A percentile compares a stretch with the other conserved stretches of the same genome.
These are phyloP conservation scores for Actinomortierella ambigua DNA, from an alignment of 371 early-diverging fungal genomes.

Conservation along the genomic window DNA sequence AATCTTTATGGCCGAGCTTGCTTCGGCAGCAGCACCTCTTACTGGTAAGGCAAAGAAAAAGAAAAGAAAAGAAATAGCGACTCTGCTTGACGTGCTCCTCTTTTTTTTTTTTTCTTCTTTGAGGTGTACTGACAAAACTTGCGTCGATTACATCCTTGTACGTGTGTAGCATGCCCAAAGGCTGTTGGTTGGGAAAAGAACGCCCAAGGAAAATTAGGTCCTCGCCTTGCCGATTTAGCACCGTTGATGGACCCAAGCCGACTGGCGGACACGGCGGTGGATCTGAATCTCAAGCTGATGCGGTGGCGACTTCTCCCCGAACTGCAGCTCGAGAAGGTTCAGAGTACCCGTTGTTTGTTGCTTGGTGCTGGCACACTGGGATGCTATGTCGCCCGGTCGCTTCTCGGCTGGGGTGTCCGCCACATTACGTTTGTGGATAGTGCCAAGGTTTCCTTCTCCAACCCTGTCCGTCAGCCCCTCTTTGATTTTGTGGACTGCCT, in stretches of 20 bases:
- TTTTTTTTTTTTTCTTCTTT: background rate
- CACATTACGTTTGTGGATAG: slow-evolving; percentile 94
- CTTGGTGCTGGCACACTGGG: slow-evolving; percentile 97
- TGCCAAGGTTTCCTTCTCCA: slow-evolving; percentile 91
- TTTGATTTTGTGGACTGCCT: slow-evolving; percentile 88
- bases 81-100: background rate
- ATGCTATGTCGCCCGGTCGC: slow-evolving; percentile 85
- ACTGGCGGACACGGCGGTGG: slow-evolving; percentile 87
- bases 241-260: slow-evolving; percentile 58
- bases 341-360: slow-evolving; percentile 77
- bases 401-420: slow-evolving; percentile 92
- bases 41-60: slow-evolving; percentile 17
- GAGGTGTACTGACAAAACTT: too few relatives aligned
- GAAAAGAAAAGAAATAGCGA: background rate
- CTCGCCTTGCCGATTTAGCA: slow-evolving; percentile 84
- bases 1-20: slow-evolving; percentile 19
- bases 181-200: slow-evolving; percentile 94
- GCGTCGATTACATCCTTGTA: slow-evolving; percentile 7
- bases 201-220: slow-evolving; percentile 76
- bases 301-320: slow-evolving; percentile 91
- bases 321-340: slow-evolving; percentile 81
- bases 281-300: slow-evolving; percentile 95
- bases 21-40: slow-evolving; percentile 9
- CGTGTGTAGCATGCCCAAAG: slow-evolving; percentile 53
- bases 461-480: slow-evolving; percentile 94